Conservation (phyloP, 169 alveolate species). For the Plasmodium gonderi region DNA sequence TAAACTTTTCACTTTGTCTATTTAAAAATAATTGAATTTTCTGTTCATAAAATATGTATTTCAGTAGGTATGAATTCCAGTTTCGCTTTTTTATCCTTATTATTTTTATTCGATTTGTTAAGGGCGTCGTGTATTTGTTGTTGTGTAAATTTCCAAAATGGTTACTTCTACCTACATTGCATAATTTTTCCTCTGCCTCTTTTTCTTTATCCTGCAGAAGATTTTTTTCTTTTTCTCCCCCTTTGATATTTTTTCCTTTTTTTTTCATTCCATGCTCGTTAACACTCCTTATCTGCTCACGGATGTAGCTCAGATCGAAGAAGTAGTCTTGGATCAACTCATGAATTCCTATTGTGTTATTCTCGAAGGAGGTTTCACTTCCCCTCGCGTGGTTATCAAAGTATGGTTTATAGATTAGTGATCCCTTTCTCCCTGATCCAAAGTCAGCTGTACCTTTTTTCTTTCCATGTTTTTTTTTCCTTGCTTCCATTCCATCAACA, state of each 20-base stretch:
- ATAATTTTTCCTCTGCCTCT: neutral
- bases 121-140: neutral
- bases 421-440: too few relatives aligned
- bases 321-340: slow-evolving; percentile 36
- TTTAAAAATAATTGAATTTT: slow-evolving; percentile 42
- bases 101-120: slow-evolving; percentile 11
- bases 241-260: neutral
- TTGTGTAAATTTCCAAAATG: neutral
- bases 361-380: slow-evolving; percentile 15
- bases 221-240: neutral
- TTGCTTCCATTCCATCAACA: too few relatives aligned
- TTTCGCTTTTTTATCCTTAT: slow-evolving; percentile 11
- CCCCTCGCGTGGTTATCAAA: neutral
- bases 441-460: neutral
- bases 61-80: slow-evolving; percentile 5
- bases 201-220: neutral
- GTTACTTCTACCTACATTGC: neutral
- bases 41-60: slow-evolving; percentile 51
- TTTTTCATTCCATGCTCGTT: neutral
- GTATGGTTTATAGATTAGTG: neutral
- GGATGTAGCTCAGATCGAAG: slow-evolving; percentile 20
- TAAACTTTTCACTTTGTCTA: slow-evolving; percentile 24
- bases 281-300: neutral
- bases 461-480: neutral
- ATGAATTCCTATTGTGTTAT: neutral